Evolutionary conservation across 768 basidiomycete genomes (phyloP), one percentile per base, ranked within the genome.

Genomic region (Sporobolomyces pararoseus): DNA sequence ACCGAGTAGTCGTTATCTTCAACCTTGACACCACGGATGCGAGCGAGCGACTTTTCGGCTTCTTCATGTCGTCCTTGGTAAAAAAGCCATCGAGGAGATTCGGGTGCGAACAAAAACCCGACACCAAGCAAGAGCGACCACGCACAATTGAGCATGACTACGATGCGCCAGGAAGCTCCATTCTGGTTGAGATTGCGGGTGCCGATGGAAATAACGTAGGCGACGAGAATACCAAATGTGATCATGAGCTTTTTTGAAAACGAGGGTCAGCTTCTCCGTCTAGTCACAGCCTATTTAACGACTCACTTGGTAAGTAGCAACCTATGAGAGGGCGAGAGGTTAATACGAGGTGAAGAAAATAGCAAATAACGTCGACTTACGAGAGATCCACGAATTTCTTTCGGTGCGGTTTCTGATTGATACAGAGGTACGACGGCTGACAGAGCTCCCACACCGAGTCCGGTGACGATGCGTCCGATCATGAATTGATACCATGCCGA

Each of bases 391-490:
- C 88, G 84, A 65, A 89, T 85, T 71, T 88, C 84, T 16, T 86
- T 82, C 17, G 88, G 89, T 0, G 87, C 87, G 0, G 86, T 86
- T 78, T 89, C 88, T 13, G 86, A 86, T 83, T 87, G 85, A 77
- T 87, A 88, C 81, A 88, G 86, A 0, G 87, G 88, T 0, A 88
- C 86, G 12, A 85, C 86, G 37, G 86, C 86, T 50, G 84, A 85
- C 9, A 88, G 82, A 0, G 84, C 86, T 44, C 89, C 88, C 29
- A 89, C 85, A 47, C 85, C 88, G 39, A 89, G 76, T 58, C 89
- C 88, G 54, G 84, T 82, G 67, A 89, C 78, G 52, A 88, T 81
- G 32, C 88, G 46, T 13, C 76, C 77, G 52, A 75, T 78, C 70
- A 77, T 77, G 72, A 88, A 81, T 78, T 89, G 88, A 50, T 84